Base-by-base conservation (phyloP, 164 flowering plant species). In the Vitis rotundifolia region DNA sequence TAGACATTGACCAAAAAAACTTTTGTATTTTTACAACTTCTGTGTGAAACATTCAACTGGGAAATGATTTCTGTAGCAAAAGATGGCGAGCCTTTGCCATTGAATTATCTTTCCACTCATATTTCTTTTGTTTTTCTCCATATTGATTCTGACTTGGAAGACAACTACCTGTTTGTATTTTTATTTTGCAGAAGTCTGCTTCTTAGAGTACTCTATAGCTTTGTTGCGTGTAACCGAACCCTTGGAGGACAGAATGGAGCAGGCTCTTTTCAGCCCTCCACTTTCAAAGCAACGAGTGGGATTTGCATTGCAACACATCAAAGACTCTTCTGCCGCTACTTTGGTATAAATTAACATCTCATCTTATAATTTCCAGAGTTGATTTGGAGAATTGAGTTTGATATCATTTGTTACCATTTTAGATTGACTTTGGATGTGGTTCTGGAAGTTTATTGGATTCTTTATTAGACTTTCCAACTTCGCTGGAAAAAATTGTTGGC, bases 381-480 rank as follows among this genome's bases (percentile, higher is more conserved):
- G 13, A 56, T 8, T 12, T 9, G 22, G 48, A 14, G 56, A 61
- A 54, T 57, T 64, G 47, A 49, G 59, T 48, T 59, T 70, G 55
- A 56, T 53, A 28, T 68, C 18, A 2, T 44, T 31, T 0, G 28
- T 72, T 51, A 63, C 10, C 12, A 29, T 73, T 68, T 44, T 18
- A 96, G 99, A 89, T 91, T 82, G 98, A 94, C 73, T 94, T 91
- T 80, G 97, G 97, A 49, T 94, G 98, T 73, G 98, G 98, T 22
- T 92, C 98, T 57, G 98, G 98, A 68, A 88, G 95, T 75, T 82
- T 94, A 51, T 74, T 94, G 86, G 91, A 87, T 48, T 82, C 92
- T 37, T 79, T 94, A 57, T 73, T 94, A 67, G 85, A 85, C 64
- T 84, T 83, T 76, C 83, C 87, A 15, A 92, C 88, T 37, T 64